Percentiles rank a stretch among this genome's conserved stretches.
Evolutionary conservation across 2,329 filamentous ascomycete species (phyloP).

Genomic region (Paraphoma sp.): DNA sequence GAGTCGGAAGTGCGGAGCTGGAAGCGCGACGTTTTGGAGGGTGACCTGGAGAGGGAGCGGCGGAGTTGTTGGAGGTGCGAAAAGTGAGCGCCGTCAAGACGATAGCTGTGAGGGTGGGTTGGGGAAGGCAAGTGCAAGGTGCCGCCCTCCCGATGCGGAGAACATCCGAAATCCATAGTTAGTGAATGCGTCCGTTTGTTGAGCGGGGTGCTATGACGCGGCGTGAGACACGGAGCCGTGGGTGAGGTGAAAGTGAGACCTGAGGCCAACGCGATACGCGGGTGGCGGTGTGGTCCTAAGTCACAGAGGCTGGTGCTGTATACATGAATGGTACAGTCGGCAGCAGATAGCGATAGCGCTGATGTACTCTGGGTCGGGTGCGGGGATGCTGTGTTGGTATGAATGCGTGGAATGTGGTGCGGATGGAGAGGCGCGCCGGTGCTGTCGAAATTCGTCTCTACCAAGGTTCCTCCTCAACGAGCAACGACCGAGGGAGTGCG

Average conservation of each 20-base stretch:
- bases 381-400: conserved; percentile 23
- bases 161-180: conserved; percentile 58
- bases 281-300: neutral
- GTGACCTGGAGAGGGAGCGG: conserved; percentile 90
- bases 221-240: conserved; percentile 4
- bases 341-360: conserved; percentile 38
- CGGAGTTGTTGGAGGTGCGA: conserved; percentile 82
- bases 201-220: conserved; percentile 6
- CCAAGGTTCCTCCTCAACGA: conserved; percentile 40
- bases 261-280: neutral
- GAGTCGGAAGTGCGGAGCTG: conserved; percentile 62
- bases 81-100: conserved; percentile 73
- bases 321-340: conserved; percentile 28
- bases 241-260: conserved; percentile 8
- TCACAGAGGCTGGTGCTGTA: conserved; percentile 19
- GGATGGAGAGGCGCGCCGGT: conserved; percentile 7
- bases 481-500: conserved; percentile 29
- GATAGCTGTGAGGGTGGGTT: conserved; percentile 71
- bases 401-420: conserved; percentile 24
- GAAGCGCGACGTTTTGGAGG: conserved; percentile 79
- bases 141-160: conserved; percentile 66
- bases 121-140: conserved; percentile 88
- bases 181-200: conserved; percentile 6
- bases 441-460: conserved; percentile 18
- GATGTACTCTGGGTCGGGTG: neutral